phyloP scores from a whole-genome alignment of 2,329 filamentous ascomycete genomes.

The Orbilia javanica region DNA sequence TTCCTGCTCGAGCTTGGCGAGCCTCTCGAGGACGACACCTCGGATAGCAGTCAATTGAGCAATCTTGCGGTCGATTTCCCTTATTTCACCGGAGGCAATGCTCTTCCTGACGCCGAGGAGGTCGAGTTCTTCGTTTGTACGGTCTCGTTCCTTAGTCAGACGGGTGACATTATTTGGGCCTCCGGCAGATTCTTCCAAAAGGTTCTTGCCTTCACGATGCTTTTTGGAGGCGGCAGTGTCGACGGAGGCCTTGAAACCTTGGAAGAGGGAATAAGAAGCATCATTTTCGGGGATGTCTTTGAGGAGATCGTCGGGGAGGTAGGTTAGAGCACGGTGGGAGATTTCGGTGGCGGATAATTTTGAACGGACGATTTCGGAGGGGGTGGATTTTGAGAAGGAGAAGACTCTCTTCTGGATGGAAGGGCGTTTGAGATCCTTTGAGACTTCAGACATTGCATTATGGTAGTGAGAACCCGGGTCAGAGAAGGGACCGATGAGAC shows the following conservation, averaged over 20 bases:
- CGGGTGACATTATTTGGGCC: constrained; percentile 71
- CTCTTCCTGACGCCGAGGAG: constrained; percentile 94
- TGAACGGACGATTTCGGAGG: constrained; percentile 92
- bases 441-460: constrained; percentile 86
- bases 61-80: constrained; percentile 96
- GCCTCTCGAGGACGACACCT: constrained; percentile 86
- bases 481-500: constrained; percentile 80
- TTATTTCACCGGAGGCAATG: constrained; percentile 96
- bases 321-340: constrained; percentile 89
- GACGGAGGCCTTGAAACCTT: constrained; percentile 92
- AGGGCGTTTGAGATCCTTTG: constrained; percentile 87
- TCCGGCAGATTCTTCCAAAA: constrained; percentile 55
- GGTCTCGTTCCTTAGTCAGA: constrained; percentile 82
- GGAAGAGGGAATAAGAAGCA: constrained; percentile 91
- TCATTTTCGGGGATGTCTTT: constrained; percentile 87
- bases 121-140: constrained; percentile 86
- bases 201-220: constrained; percentile 65
- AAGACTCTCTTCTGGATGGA: constrained; percentile 89
- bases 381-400: constrained; percentile 87
- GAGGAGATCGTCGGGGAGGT: constrained; percentile 89
- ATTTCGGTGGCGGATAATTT: constrained; percentile 92
- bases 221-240: constrained; percentile 72
- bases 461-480: constrained; percentile 80
- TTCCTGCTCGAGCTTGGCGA: constrained; percentile 89
- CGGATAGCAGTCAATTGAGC: constrained; percentile 93